Base-by-base conservation (phyloP, 495 filamentous ascomycete genomes). In the Neurospora sp. region DNA sequence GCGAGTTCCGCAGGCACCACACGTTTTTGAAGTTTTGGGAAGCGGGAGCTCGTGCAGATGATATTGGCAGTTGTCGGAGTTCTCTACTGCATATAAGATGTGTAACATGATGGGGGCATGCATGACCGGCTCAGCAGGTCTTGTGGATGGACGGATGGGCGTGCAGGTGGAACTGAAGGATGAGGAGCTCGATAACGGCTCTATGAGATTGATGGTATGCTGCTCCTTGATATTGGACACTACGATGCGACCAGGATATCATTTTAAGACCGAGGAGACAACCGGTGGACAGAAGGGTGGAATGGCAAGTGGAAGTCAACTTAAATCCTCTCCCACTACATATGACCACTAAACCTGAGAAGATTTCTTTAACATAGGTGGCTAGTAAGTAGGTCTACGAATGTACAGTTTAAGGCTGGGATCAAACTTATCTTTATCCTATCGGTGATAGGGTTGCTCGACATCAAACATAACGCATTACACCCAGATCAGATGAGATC, bases 51-150 rank as follows among this genome's bases (percentile, higher is more conserved):
- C 53, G 8, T 61, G 53, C 53, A 61, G 27, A 61, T 61, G 53
- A 72, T 74, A 31, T 72, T 61, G 70, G 42, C 20, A 68, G 40
- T 40, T 72, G 14, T 70, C 69, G 35, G 20, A 71, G 27, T 38
- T 18, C 37, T 42, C 37, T 42, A 44, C 68, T 46, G 46, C 22
- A 61, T 61, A 61, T 61, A 31, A 31, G 5, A 61, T 61, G 22
- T 31, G 53, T 61, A 35, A 61, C 53, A 61, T 61, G 53, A 61
- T 35, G 53, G 27, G 53, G 53, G 53, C 27, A 35, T 61, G 27
- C 53, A 61, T 61, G 27, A 35, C 53, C 53, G 27, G 53, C 27
- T 35, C 53, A 61, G 53, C 53, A 61, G 53, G 27, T 35, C 22
- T 61, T 61, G 53, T 61, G 53, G 53, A 35, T 35, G 53, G 53